These are phyloP conservation scores for Arxiozyma slooffiae DNA, from an alignment of 1,139 yeast genomes.

Conservation along the genomic window DNA sequence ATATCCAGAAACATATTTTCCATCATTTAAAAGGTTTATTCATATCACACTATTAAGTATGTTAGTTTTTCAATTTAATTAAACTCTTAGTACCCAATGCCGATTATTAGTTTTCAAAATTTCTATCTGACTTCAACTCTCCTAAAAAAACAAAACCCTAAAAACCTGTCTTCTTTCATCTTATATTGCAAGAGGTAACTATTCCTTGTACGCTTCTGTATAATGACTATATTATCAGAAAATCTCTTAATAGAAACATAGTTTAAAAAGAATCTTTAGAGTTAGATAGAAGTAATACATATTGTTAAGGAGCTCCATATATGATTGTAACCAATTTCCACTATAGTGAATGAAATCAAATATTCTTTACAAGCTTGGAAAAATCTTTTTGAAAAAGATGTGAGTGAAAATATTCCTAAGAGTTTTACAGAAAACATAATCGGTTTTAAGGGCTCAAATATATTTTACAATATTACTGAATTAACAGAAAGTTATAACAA, in stretches of 20 bases:
- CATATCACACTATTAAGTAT: conserved; percentile 18
- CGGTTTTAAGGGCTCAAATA: not conserved
- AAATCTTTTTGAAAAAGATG: conserved; percentile 26
- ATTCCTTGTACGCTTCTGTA: conserved; percentile 28
- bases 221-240: conserved; percentile 24
- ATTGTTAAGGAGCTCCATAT: conserved; percentile 22
- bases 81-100: conserved; percentile 28
- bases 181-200: conserved; percentile 27
- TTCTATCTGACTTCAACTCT: conserved; percentile 29
- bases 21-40: not conserved
- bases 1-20: not conserved
- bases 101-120: conserved; percentile 26
- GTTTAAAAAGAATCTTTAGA: conserved; percentile 8
- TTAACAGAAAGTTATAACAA: not conserved
- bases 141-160: conserved; percentile 27
- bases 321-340: conserved; percentile 22
- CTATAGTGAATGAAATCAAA: conserved; percentile 19
- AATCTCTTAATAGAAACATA: not conserved
- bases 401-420: not conserved
- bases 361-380: conserved; percentile 30
- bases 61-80: conserved; percentile 23
- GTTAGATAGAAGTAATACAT: conserved; percentile 23
- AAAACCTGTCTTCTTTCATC: conserved; percentile 26
- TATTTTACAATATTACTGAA: not conserved
- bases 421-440: not conserved